Evolutionary conservation across 2,329 filamentous ascomycete genomes (phyloP), one percentile per base, ranked within the genome.

Genomic region (Trichoderma semiorbis): DNA sequence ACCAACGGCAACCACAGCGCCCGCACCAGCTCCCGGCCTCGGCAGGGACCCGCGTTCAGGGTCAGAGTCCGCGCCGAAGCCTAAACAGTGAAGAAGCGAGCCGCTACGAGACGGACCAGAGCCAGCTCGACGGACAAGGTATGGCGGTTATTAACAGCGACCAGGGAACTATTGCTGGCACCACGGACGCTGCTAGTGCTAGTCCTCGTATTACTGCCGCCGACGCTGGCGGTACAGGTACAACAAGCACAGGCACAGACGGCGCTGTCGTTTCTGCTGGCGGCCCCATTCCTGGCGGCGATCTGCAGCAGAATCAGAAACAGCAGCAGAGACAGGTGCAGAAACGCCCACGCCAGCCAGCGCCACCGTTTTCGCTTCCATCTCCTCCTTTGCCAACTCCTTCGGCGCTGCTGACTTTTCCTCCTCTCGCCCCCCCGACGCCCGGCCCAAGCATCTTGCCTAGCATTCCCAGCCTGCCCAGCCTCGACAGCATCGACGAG

Each of bases 401-500:
- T 47, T 12, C 39, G 36, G 34, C 70, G 34, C 70, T 50, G 55
- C 39, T 66, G 53, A 43, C 28, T 39, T 63, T 58, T 21, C 36
- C 61, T 32, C 61, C 47, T 53, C 61, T 71, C 28, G 39, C 43
- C 26, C 32, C 61, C 26, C 21, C 55, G 18, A 72, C 70, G 47
- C 68, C 68, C 53, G 26, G 57, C 32, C 30, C 55, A 24, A 34
- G 72, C 43, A 32, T 65, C 21, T 55, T 53, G 62, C 65, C 53
- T 36, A 60, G 53, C 55, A 26, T 69, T 12, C 28, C 64, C 34
- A 60, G 50, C 55, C 65, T 43, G 24, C 53, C 60, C 28, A 69
- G 50, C 24, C 71, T 73, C 63, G 64, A 57, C 71, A 73, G 70
- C 74, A 72, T 74, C 57, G 62, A 72, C 71, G 72, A 74, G 65